A percentile compares a stretch with the other conserved stretches of the same genome.
phyloP scores from a whole-genome alignment of 495 filamentous ascomycete genomes.

The Aspergillus campestris region DNA sequence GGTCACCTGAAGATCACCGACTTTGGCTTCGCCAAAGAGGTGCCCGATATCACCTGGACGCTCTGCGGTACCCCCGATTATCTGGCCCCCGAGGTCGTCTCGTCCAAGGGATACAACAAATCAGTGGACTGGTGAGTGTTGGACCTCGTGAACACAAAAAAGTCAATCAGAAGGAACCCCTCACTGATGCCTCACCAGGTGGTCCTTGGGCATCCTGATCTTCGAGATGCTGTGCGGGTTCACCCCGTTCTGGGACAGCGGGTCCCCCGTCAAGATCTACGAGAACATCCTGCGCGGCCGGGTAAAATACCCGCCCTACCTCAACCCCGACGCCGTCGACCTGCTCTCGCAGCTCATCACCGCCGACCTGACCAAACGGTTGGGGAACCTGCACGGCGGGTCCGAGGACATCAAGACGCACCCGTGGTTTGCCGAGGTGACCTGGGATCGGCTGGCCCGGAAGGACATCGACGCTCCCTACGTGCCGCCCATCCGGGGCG shows the following conservation, averaged over 20 bases:
- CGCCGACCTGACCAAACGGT: slow-evolving; percentile 83
- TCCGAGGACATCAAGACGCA: slow-evolving; percentile 91
- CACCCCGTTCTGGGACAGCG: slow-evolving; percentile 97
- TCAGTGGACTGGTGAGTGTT: slow-evolving; percentile 88
- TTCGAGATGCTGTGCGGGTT: slow-evolving; percentile 99
- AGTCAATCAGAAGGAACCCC: not conserved
- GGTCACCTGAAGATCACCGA: slow-evolving; percentile 98
- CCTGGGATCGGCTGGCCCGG: slow-evolving; percentile 85
- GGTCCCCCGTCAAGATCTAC: slow-evolving; percentile 97
- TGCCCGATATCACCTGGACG: slow-evolving; percentile 98
- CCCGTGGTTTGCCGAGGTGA: slow-evolving; percentile 94
- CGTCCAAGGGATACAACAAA: slow-evolving; percentile 97
- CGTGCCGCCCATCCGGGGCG: slow-evolving; percentile 89
- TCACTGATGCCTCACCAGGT: slow-evolving; percentile 43
- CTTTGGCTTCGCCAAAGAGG: slow-evolving; percentile 97
- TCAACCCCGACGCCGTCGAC: slow-evolving; percentile 89
- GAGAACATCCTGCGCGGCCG: slow-evolving; percentile 93
- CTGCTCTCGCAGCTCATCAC: slow-evolving; percentile 90
- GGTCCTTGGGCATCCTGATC: slow-evolving; percentile 95
- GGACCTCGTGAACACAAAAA: not conserved
- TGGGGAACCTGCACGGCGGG: slow-evolving; percentile 92
- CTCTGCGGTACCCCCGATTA: slow-evolving; percentile 98
- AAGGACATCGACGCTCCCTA: slow-evolving; percentile 99
- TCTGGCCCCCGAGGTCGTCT: slow-evolving; percentile 91
- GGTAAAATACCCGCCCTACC: slow-evolving; percentile 92